Conservation (phyloP, 805 yeast species). For the Torulaspora indica region DNA sequence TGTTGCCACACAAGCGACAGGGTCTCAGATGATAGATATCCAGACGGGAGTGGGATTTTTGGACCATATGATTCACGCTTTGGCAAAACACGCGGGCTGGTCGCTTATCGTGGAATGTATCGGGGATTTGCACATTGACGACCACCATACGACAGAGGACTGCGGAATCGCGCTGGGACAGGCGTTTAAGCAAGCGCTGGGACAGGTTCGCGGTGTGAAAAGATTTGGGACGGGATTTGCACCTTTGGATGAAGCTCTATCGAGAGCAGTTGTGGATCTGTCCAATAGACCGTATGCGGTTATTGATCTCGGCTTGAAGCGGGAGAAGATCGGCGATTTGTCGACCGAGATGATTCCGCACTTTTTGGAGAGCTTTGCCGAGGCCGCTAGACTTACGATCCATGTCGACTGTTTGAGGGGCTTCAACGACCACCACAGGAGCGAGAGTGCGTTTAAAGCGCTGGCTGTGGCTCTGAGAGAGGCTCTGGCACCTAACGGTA, state of each 20-base stretch:
- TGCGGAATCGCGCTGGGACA: conserved; percentile 87
- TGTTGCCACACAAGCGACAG: conserved; percentile 67
- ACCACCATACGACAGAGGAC: conserved; percentile 96
- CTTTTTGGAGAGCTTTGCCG: conserved; percentile 89
- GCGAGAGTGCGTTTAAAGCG: conserved; percentile 95
- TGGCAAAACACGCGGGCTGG: conserved; percentile 98
- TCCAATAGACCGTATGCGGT: conserved; percentile 92
- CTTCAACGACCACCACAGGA: conserved; percentile 90
- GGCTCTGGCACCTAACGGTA: conserved; percentile 77
- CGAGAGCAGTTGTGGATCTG: conserved; percentile 93
- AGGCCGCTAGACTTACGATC: conserved; percentile 81
- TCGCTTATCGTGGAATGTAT: conserved; percentile 80
- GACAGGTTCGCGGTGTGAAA: conserved; percentile 83
- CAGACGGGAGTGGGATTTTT: conserved; percentile 92
- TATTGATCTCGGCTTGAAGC: conserved; percentile 78
- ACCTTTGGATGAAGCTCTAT: conserved; percentile 92
- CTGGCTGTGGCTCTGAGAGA: conserved; percentile 88
- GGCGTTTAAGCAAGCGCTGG: conserved; percentile 86
- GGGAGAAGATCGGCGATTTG: conserved; percentile 91
- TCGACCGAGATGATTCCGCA: conserved; percentile 98
- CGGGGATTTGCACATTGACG: conserved; percentile 94
- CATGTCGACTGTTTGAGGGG: conserved; percentile 96
- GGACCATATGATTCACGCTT: conserved; percentile 96
- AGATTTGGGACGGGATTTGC: conserved; percentile 93
- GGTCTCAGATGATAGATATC: conserved; percentile 68